Evolutionary conservation across 805 yeast genomes (phyloP), one percentile per base, ranked within the genome.

Genomic region (Metschnikowia drakensbergensis): DNA sequence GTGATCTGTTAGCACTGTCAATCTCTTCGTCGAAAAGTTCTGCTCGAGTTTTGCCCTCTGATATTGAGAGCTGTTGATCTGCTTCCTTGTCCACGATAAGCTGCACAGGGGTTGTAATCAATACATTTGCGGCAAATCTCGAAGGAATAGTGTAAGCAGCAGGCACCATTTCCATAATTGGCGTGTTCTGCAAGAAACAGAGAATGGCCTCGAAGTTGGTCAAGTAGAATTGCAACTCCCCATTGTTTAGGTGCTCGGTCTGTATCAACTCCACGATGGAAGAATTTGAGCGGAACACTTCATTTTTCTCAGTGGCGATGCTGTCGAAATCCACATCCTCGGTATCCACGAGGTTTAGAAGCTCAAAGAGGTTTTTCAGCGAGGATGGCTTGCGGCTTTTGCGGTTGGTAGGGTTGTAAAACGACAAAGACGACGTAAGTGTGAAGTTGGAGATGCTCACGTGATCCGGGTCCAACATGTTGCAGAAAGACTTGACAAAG

Each of bases 171-270:
- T 68, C 75, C 13, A 54, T 50, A 10, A 69, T 51, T 1, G 74
- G 66, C 5, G 71, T 65, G 41, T 66, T 69, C 49, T 68, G 65
- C 33, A 72, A 57, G 54, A 66, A 72, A 39, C 59, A 64, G 10
- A 71, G 57, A 13, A 69, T 64, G 3, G 77, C 77, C 46, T 72
- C 77, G 45, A 71, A 67, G 53, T 72, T 72, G 3, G 76, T 72
- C 29, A 72, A 57, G 52, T 70, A 72, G 49, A 63, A 72, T 42
- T 62, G 61, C 33, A 66, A 50, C 49, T 72, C 77, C 1, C 76
- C 75, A 28, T 60, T 63, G 53, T 72, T 71, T 37, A 71, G 60
- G 48, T 59, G 67, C 11, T 50, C 58, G 11, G 51, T 44, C 45
- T 58, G 59, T 8, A 71, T 58, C 48, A 57, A 61, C 6, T 61